Evolutionary conservation across 106 monocot genomes (phyloP).

Genomic region (Hemerocallis citrina): DNA sequence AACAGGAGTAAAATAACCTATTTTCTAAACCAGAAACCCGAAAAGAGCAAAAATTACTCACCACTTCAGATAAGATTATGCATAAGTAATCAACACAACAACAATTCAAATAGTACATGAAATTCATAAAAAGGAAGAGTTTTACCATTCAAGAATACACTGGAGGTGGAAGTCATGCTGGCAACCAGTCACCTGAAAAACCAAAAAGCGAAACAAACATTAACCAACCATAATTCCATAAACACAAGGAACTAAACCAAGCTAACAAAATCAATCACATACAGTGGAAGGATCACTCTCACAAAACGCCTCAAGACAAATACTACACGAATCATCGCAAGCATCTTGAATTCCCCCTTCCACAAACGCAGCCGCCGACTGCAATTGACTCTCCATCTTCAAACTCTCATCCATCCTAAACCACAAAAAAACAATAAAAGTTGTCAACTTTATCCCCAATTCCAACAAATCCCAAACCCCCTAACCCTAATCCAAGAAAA

Average conservation of each 20-base stretch:
- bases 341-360: conserved; percentile 77
- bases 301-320: conserved; percentile 69
- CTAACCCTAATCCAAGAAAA: too few species aligned
- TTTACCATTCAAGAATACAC: conserved; percentile 76
- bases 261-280: neutral
- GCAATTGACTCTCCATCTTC: conserved; percentile 41
- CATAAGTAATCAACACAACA: too few species aligned
- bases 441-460: too few species aligned
- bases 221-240: neutral
- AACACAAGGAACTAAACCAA: neutral
- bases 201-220: neutral
- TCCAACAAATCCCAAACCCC: too few species aligned
- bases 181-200: conserved; percentile 50
- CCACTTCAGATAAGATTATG: too few species aligned
- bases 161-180: conserved; percentile 78
- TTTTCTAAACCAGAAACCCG: too few species aligned
- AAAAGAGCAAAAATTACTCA: too few species aligned
- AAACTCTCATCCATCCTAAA: conserved; percentile 37
- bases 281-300: conserved; percentile 67
- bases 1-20: too few species aligned
- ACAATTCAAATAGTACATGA: neutral
- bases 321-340: conserved; percentile 77
- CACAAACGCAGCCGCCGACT: conserved; percentile 68
- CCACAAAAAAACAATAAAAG: neutral
- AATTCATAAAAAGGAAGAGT: too few species aligned